Evolutionary conservation across 208 protist species (phyloP).

Genomic region (Herpetomonas samuelpessoai): DNA sequence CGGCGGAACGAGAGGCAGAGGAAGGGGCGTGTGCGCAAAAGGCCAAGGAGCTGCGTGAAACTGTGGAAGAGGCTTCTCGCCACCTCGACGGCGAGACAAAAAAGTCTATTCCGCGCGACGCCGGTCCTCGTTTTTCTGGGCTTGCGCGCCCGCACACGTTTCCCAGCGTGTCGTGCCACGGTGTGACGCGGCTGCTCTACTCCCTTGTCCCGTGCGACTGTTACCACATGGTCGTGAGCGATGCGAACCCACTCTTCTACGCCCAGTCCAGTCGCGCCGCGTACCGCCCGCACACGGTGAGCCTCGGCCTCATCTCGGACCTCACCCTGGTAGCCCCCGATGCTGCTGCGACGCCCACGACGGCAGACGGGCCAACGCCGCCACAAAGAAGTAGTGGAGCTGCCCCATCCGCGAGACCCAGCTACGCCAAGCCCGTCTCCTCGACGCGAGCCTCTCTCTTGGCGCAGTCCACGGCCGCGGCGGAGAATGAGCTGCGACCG

Average conservation of each 20-base stretch:
- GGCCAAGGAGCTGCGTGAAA: conserved; percentile 10
- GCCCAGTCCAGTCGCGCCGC: conserved; percentile 46
- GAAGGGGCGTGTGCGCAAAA: neutral
- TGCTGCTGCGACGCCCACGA: neutral
- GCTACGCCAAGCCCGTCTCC: neutral
- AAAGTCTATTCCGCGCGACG: neutral
- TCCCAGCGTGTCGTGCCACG: conserved; percentile 28
- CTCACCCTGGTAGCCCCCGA: conserved; percentile 17
- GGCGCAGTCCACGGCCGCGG: too few relatives aligned
- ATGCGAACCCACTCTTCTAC: conserved; percentile 65
- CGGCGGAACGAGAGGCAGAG: neutral
- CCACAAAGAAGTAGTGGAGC: neutral
- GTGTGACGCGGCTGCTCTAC: conserved; percentile 63
- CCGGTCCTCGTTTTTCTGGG: neutral
- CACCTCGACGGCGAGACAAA: neutral
- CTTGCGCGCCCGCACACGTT: conserved; percentile 6
- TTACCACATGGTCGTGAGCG: conserved; percentile 67
- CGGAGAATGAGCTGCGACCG: too few relatives aligned
- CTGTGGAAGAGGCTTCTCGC: conserved; percentile 3
- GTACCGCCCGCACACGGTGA: conserved; percentile 46
- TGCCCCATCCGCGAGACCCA: neutral
- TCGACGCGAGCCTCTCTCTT: neutral
- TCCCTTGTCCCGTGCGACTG: conserved; percentile 69
- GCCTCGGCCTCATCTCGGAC: conserved; percentile 63
- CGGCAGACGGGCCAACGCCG: neutral